A percentile compares a stretch with the other conserved stretches of the same genome.
phyloP scores from a whole-genome alignment of 2,329 filamentous ascomycete genomes.

The Talaromyces sp. region DNA sequence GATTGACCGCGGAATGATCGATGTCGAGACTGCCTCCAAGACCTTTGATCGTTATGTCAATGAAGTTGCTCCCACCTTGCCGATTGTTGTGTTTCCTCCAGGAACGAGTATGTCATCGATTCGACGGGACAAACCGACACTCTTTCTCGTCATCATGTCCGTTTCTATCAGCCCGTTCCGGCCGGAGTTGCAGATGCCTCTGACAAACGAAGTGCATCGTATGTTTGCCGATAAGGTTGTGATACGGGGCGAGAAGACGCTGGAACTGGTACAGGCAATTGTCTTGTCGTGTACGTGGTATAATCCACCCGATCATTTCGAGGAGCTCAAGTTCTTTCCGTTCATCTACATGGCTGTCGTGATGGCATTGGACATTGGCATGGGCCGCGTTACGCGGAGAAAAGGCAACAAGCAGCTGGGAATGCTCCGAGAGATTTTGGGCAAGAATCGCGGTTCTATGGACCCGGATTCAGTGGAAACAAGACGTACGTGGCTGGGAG shows the following conservation, averaged over 20 bases:
- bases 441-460: constrained; percentile 27
- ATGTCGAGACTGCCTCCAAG: constrained; percentile 46
- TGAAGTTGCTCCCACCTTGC: constrained; percentile 52
- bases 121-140: constrained; percentile 53
- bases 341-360: constrained; percentile 74
- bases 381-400: constrained; percentile 53
- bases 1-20: constrained; percentile 48
- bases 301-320: constrained; percentile 73
- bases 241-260: constrained; percentile 69
- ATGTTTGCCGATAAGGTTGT: constrained; percentile 70
- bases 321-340: constrained; percentile 87
- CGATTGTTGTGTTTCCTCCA: constrained; percentile 53
- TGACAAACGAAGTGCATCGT: constrained; percentile 67
- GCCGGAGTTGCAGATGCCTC: constrained; percentile 53
- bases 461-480: constrained; percentile 54
- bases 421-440: constrained; percentile 34
- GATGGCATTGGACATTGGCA: constrained; percentile 78
- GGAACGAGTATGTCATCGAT: constrained; percentile 51
- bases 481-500: constrained; percentile 55
- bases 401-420: constrained; percentile 25
- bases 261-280: constrained; percentile 77
- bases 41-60: constrained; percentile 55
- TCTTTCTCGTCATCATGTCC: constrained; percentile 56
- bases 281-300: constrained; percentile 79
- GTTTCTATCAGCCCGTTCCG: constrained; percentile 49